phyloP scores from a whole-genome alignment of 805 yeast species.

The Tetrapisispora taiwanensis region DNA sequence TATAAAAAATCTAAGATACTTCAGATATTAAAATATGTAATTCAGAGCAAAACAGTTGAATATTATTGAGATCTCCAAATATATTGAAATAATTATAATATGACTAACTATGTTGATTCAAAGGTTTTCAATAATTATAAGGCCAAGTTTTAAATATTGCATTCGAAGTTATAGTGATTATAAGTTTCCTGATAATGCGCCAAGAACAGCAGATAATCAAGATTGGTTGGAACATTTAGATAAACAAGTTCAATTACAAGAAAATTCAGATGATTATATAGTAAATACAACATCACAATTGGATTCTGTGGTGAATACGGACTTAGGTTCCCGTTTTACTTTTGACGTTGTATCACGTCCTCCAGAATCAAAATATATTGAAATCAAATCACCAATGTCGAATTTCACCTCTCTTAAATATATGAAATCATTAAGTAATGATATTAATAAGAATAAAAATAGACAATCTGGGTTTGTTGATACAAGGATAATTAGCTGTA shows the following conservation, averaged over 20 bases:
- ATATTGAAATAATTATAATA: neutral
- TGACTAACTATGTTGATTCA: neutral
- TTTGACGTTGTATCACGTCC: slow-evolving; percentile 13
- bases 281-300: no score
- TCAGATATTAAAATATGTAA: no score
- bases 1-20: no score
- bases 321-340: slow-evolving; percentile 4
- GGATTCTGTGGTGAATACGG: neutral
- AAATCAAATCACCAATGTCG: slow-evolving; percentile 16
- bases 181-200: slow-evolving; percentile 31
- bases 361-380: slow-evolving; percentile 15
- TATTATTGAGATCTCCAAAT: no score
- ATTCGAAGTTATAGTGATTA: slow-evolving; percentile 1
- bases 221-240: slow-evolving; percentile 30
- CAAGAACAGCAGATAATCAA: slow-evolving; percentile 35
- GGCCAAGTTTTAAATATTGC: neutral
- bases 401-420: slow-evolving; percentile 24
- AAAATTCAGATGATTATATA: neutral
- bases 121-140: neutral
- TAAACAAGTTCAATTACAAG: neutral
- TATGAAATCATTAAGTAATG: slow-evolving; percentile 16
- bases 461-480: slow-evolving; percentile 43
- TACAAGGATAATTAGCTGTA: slow-evolving; percentile 52
- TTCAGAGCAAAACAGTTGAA: no score
- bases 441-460: slow-evolving; percentile 29